Evolutionary conservation across 805 yeast genomes (phyloP), one percentile per base, ranked within the genome.

Genomic region (Torulaspora quercuum): DNA sequence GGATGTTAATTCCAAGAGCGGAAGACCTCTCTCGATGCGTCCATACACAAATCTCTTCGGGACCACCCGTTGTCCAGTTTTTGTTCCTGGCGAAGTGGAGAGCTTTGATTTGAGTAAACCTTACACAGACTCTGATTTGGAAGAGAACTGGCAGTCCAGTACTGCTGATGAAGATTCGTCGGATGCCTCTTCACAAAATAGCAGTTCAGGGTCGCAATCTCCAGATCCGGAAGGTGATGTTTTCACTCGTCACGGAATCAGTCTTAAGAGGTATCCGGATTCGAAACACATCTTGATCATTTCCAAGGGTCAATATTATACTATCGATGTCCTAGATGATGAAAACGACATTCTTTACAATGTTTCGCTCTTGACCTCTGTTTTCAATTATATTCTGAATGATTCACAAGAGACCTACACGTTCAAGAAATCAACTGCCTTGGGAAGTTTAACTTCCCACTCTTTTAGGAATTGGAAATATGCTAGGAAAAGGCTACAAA

Each of bases 401-500:
- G 95, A 86, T 53, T 82, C 94, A 2, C 69, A 74, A 2, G 61
- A 68, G 21, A 64, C 69, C 14, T 81, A 76, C 36, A 69, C 78
- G 33, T 84, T 87, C 23, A 78, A 76, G 56, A 76, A 82, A 24
- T 41, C 55, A 5, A 59, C 67, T 5, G 85, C 95, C 3, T 76
- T 88, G 56, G 95, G 95, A 2, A 83, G 88, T 6, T 69, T 88
- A 46, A 87, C 95, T 3, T 83, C 96, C 0, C 95, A 88, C 55
- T 82, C 84, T 48, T 73, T 90, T 58, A 73, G 85, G 50, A 68
- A 81, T 39, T 88, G 97, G 97, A 84, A 86, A 35, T 70, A 70
- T 42, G 75, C 85, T 26, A 71, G 95, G 42, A 74, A 69, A 23
- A 58, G 67, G 29, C 57, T 80, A 9, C 64, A 64, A 33, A 55